Evolutionary conservation across 2,329 filamentous ascomycete species (phyloP), one percentile per base, ranked within the genome.

Genomic region (Fusarium verrucosum): DNA sequence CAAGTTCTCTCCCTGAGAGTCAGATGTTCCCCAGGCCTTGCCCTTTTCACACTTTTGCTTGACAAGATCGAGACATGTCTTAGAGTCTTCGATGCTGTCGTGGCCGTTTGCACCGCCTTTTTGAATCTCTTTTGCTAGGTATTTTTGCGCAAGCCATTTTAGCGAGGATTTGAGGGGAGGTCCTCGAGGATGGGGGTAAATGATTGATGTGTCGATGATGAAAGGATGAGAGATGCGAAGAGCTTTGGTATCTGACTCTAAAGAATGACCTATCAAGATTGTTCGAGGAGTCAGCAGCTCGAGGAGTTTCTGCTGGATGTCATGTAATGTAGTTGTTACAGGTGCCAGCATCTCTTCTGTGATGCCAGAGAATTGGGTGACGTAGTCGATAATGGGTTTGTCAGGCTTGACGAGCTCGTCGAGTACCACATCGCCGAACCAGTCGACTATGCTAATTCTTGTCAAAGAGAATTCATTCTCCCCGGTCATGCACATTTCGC

Each of bases 31-130:
- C 92, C 94, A 99, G 22, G 82, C 78, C 65, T 91, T 91, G 36
- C 95, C 95, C 77, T 92, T 95, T 76, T 98, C 94, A 75, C 94
- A 97, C 76, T 99, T 99, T 73, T 94, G 89, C 77, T 95, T 96
- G 43, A 98, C 88, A 3, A 99, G 88, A 71, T 98, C 94, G 14
- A 99, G 87, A 65, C 93, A 96, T 4, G 95, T 93, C 66, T 85
- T 89, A 14, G 95, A 93, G 75, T 99, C 95, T 77, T 99, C 95
- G 63, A 97, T 85, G 57, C 92, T 95, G 81, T 98, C 90, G 75
- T 99, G 95, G 16, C 95, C 95, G 16, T 75, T 75, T 16, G 83
- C 82, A 46, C 90, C 90, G 38, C 88, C 88, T 70, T 91, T 92
- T 74, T 99, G 95, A 50, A 99, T 96, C 75, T 96, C 91, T 54